phyloP scores from a whole-genome alignment of 257 asterid species.

The Jaltomata sinuosa region DNA sequence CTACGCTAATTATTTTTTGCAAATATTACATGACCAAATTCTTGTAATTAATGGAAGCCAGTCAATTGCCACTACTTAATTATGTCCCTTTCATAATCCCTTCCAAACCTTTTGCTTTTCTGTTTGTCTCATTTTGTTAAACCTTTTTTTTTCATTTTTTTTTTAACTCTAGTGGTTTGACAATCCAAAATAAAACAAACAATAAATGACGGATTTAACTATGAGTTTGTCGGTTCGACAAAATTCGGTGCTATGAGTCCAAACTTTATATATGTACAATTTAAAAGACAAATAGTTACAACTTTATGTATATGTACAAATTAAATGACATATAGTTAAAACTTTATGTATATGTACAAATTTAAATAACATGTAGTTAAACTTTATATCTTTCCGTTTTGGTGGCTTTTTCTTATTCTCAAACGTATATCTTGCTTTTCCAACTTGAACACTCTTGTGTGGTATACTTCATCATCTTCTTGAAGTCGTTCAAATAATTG shows the following conservation, averaged over 20 bases:
- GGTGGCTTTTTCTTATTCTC: neutral
- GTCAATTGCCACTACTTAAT: neutral
- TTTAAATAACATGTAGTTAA: too few relatives aligned
- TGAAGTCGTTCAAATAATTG: too few relatives aligned
- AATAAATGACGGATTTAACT: neutral
- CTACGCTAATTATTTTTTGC: neutral
- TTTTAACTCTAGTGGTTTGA: neutral
- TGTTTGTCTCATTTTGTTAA: neutral
- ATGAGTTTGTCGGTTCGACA: neutral
- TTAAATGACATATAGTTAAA: neutral
- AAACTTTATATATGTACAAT: neutral
- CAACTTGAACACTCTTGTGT: too few relatives aligned
- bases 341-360: too few relatives aligned
- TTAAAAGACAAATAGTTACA: neutral
- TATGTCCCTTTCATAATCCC: neutral
- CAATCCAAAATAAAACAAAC: neutral
- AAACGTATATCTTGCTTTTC: neutral
- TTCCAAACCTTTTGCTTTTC: neutral
- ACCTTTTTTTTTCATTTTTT: neutral
- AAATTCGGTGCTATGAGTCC: neutral
- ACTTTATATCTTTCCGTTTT: neutral
- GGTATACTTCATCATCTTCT: too few relatives aligned
- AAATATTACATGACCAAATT: neutral
- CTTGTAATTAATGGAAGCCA: neutral
- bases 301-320: neutral